These are phyloP conservation scores for Stephania japonica DNA, from an alignment of 164 flowering plant genomes.

Conservation along the genomic window DNA sequence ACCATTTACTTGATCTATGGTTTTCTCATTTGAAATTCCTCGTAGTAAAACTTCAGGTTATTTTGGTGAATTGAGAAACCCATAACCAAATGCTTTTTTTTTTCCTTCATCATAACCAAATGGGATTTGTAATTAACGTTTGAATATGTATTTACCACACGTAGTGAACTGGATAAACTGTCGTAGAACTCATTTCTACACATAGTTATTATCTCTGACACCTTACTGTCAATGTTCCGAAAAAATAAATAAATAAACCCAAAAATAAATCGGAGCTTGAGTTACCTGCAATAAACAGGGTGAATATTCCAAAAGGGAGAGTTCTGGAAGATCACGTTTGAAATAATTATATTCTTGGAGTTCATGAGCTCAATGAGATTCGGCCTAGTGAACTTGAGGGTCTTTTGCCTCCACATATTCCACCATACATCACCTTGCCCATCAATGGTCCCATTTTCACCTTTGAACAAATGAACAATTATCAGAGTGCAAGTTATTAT, in stretches of 20 bases:
- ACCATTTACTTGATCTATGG: neutral
- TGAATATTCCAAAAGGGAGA: constrained; percentile 98
- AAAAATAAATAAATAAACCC: no score
- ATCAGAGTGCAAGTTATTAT: neutral
- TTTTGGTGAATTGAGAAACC: no score
- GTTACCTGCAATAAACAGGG: constrained; percentile 96
- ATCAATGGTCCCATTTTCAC: constrained; percentile 97
- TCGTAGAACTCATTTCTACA: no score
- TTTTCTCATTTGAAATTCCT: neutral
- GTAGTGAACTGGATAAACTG: no score
- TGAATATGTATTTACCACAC: no score
- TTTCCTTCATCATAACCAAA: no score
- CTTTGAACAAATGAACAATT: constrained; percentile 26
- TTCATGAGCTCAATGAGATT: constrained; percentile 76
- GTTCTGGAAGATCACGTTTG: constrained; percentile 72
- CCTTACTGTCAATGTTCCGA: no score
- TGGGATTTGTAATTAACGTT: neutral
- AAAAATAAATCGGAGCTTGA: neutral
- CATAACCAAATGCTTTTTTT: neutral
- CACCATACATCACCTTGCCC: constrained; percentile 98
- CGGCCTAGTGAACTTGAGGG: constrained; percentile 76
- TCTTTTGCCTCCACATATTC: constrained; percentile 90
- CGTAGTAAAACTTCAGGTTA: neutral
- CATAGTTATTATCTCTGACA: no score
- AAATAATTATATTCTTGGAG: constrained; percentile 69